A percentile compares a stretch with the other conserved stretches of the same genome.
Conservation (phyloP, 768 basidiomycete genomes). For the Boletus coccyginus region DNA sequence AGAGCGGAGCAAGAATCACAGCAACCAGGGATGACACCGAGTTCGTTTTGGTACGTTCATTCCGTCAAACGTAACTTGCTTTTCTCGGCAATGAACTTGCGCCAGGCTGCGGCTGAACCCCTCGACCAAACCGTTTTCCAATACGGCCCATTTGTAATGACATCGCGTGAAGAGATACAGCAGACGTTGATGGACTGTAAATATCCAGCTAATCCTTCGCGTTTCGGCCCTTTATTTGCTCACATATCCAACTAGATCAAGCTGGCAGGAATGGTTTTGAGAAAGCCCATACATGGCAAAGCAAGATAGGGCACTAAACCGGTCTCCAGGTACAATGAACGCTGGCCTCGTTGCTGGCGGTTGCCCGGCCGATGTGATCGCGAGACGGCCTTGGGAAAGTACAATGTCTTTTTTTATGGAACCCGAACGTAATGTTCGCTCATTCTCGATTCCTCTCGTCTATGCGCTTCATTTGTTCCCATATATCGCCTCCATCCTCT, state of each 20-base stretch:
- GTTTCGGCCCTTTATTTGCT: constrained; percentile 1
- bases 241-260: constrained; percentile 49
- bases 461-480: constrained; percentile 62
- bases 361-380: no score
- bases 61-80: neutral
- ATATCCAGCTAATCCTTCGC: constrained; percentile 15
- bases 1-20: constrained; percentile 69
- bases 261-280: constrained; percentile 86
- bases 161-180: constrained; percentile 73
- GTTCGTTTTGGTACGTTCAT: constrained; percentile 59
- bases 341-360: neutral
- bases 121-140: constrained; percentile 87
- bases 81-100: constrained; percentile 3
- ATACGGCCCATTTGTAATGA: constrained; percentile 88
- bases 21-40: constrained; percentile 63
- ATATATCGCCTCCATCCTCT: constrained; percentile 58
- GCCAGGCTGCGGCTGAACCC: constrained; percentile 80
- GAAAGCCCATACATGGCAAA: constrained; percentile 83
- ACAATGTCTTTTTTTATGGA: neutral
- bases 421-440: neutral
- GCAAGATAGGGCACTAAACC: constrained; percentile 56
- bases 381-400: neutral
- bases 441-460: constrained; percentile 37
- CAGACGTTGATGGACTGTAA: constrained; percentile 80
- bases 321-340: neutral